A percentile compares a stretch with the other conserved stretches of the same genome.
Evolutionary conservation across 2,329 filamentous ascomycete genomes (phyloP).

Genomic region (Chrysoporthe cubensis): DNA sequence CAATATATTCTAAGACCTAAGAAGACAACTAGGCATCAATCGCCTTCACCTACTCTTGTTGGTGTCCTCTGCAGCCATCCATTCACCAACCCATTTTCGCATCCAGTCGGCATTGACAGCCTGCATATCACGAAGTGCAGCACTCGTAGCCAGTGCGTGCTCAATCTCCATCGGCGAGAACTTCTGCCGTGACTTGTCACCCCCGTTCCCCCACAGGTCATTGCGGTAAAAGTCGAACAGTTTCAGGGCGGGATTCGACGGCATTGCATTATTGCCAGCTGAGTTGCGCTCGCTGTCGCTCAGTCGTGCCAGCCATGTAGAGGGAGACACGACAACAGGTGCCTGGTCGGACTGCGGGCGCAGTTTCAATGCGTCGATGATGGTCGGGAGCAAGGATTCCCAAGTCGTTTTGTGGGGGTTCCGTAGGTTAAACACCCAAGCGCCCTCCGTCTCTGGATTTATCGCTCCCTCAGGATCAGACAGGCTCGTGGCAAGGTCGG

Average conservation of each 20-base stretch:
- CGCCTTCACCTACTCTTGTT: no score
- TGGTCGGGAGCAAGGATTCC: constrained; percentile 31
- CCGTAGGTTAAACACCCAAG: constrained; percentile 34
- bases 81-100: constrained; percentile 41
- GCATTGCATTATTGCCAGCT: constrained; percentile 26
- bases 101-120: constrained; percentile 39
- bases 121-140: constrained; percentile 34
- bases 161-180: constrained; percentile 10
- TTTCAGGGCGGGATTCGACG: constrained; percentile 37
- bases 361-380: constrained; percentile 26
- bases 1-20: no score
- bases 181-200: constrained; percentile 17
- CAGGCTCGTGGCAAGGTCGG: constrained; percentile 34
- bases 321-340: constrained; percentile 9
- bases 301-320: constrained; percentile 28
- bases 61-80: constrained; percentile 28
- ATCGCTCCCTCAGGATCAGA: no score
- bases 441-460: not conserved
- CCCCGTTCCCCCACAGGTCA: constrained; percentile 27
- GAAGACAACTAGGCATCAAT: no score
- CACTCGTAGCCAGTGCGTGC: constrained; percentile 28
- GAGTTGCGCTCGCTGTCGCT: not conserved
- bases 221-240: constrained; percentile 37
- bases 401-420: constrained; percentile 36
- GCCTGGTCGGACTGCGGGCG: not conserved